A percentile compares a stretch with the other conserved stretches of the same genome.
Conservation (phyloP, 192 early-diverging fungal genomes). For the Coemansia erecta region DNA sequence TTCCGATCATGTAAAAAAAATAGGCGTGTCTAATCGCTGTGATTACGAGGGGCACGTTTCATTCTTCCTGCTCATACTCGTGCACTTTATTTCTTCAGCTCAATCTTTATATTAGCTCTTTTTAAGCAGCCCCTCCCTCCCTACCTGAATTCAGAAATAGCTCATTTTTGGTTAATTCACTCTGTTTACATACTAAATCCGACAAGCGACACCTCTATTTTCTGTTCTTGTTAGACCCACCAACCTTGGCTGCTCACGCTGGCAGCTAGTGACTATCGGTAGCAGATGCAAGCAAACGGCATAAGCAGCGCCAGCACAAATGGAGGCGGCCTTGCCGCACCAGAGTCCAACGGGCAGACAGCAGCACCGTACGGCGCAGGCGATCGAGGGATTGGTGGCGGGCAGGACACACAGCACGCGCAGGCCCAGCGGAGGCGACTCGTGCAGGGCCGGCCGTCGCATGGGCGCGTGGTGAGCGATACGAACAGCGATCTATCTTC, state of each 20-base stretch:
- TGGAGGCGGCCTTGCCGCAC: slow-evolving; percentile 20
- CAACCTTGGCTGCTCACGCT: neutral
- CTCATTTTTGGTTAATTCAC: neutral
- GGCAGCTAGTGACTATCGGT: slow-evolving; percentile 12
- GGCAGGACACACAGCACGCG: slow-evolving; percentile 2
- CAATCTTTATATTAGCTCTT: too few species aligned
- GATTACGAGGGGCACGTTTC: too few species aligned
- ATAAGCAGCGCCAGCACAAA: slow-evolving; percentile 33
- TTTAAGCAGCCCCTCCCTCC: too few species aligned
- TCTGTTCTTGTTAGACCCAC: neutral
- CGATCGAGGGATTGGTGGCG: slow-evolving; percentile 6
- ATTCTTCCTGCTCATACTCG: too few species aligned
- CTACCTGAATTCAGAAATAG: too few species aligned
- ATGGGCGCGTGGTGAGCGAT: slow-evolving; percentile 49
- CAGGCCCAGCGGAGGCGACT: slow-evolving; percentile 17
- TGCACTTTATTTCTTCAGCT: too few species aligned
- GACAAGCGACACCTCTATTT: too few species aligned
- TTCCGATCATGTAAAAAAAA: too few species aligned
- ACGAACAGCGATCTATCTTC: slow-evolving; percentile 50
- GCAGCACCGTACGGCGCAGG: slow-evolving; percentile 4
- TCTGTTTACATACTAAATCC: neutral
- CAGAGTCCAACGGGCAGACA: slow-evolving; percentile 10
- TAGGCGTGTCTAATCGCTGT: too few species aligned
- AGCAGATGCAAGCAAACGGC: slow-evolving; percentile 50
- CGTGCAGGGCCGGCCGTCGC: slow-evolving; percentile 35